A percentile compares a stretch with the other conserved stretches of the same genome.
These are phyloP conservation scores for Gyromitra esculenta DNA, from an alignment of 2,329 filamentous ascomycete species.

Conservation along the genomic window DNA sequence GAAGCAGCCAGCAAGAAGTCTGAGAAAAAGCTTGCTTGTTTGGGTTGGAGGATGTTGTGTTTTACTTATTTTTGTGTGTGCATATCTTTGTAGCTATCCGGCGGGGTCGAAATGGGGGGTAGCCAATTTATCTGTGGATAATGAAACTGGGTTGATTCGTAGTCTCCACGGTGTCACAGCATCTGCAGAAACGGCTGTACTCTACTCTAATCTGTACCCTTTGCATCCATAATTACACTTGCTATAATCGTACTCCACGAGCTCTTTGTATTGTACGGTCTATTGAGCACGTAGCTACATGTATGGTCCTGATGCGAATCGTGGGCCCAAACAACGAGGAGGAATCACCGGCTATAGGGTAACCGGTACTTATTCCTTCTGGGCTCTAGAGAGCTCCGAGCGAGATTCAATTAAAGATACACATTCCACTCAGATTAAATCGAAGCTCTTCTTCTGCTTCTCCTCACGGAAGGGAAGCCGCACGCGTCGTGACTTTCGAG, in stretches of 20 bases:
- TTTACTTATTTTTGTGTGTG: constrained; percentile 31
- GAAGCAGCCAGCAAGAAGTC: constrained; percentile 22
- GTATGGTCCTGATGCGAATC: constrained; percentile 33
- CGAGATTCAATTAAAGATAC: constrained; percentile 7
- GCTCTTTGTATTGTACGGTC: constrained; percentile 8
- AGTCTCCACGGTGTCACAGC: constrained; percentile 38
- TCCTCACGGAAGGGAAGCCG: constrained; percentile 38
- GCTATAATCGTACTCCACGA: constrained; percentile 8
- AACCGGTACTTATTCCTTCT: constrained; percentile 38
- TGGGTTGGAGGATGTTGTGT: constrained; percentile 18
- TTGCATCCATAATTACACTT: constrained; percentile 12
- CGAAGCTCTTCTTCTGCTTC: constrained; percentile 24
- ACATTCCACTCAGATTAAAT: constrained; percentile 1
- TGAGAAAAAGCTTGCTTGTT: constrained; percentile 37
- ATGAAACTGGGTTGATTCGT: constrained; percentile 30
- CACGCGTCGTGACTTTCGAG: constrained; percentile 33
- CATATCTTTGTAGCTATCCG: constrained; percentile 28
- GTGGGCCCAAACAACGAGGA: constrained; percentile 1
- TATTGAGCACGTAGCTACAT: constrained; percentile 10
- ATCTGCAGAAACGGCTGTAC: constrained; percentile 24
- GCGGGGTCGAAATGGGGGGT: constrained; percentile 36
- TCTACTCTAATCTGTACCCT: constrained; percentile 25
- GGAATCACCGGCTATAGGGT: constrained; percentile 22
- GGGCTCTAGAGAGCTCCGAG: background rate
- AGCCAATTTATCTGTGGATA: constrained; percentile 27